Evolutionary conservation across 2,329 filamentous ascomycete genomes (phyloP), one percentile per base, ranked within the genome.

Genomic region (Sclerotinia sclerotiorum): DNA sequence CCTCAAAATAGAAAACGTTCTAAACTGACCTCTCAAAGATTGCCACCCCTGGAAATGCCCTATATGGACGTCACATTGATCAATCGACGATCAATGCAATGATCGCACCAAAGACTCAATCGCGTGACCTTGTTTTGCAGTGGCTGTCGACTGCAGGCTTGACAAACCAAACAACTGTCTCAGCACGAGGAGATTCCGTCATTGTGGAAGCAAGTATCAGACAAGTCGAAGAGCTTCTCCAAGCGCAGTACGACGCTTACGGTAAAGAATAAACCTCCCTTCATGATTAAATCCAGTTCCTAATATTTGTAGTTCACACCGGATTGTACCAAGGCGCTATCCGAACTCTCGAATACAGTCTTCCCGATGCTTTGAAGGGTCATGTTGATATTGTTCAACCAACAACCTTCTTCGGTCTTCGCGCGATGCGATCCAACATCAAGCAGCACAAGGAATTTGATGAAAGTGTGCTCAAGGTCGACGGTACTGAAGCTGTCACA

Each of bases 381-480:
- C 85, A 87, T 73, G 84, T 88, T 69, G 84, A 86, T 70, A 82
- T 84, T 27, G 83, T 88, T 46, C 85, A 88, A 75, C 86, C 86
- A 5, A 88, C 86, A 1, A 88, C 83, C 56, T 86, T 85, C 2
- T 88, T 88, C 78, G 84, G 74, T 72, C 69, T 77, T 69, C 72
- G 71, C 77, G 69, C 68, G 70, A 77, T 74, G 70, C 74, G 49
- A 74, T 75, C 75, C 15, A 74, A 68, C 1, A 71, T 75, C 29
- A 70, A 69, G n/a, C 61, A 69, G 19, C 44, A 58, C 48, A 21
- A 64, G 27, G 35, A 54, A 11, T 62, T 71, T n/a, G 67, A 71
- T 21, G 68, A 70, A 39, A 68, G 54, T 55, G 49, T 46, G 3
- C 54, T 69, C 7, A 58, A 65, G 24, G 67, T 58, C 17, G 48